Percentiles rank a stretch among this genome's conserved stretches.
phyloP scores from a whole-genome alignment of 352 stramenopile species.

The Phytophthora hybrid region DNA sequence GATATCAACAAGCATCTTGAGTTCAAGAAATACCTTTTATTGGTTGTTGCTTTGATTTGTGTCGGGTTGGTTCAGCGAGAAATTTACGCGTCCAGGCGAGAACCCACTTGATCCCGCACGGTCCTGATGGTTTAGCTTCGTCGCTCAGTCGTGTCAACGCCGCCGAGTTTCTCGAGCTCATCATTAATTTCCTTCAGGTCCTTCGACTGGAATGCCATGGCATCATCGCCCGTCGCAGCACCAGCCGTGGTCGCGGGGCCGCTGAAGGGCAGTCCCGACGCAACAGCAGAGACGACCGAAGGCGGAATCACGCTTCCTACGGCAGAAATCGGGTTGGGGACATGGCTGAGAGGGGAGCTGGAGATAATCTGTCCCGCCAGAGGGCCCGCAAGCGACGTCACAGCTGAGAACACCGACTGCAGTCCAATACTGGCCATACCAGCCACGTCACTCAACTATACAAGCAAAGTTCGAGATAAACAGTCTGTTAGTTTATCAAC shows the following conservation, averaged over 20 bases:
- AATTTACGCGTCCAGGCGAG: neutral
- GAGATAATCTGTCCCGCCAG: constrained; percentile 71
- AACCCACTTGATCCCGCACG: neutral
- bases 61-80: neutral
- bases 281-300: constrained; percentile 55
- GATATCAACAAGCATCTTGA: neutral
- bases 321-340: constrained; percentile 84
- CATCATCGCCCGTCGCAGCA: constrained; percentile 28
- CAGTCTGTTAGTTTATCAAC: neutral
- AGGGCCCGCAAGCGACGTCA: constrained; percentile 81
- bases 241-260: constrained; percentile 12
- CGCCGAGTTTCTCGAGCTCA: constrained; percentile 77
- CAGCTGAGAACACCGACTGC: constrained; percentile 80
- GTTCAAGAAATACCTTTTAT: constrained; percentile 19
- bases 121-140: constrained; percentile 30
- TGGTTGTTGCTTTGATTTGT: constrained; percentile 24
- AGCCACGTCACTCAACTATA: constrained; percentile 72
- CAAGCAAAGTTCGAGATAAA: neutral
- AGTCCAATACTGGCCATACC: constrained; percentile 84
- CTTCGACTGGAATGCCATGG: constrained; percentile 59
- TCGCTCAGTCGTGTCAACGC: constrained; percentile 32
- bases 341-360: constrained; percentile 66
- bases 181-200: constrained; percentile 74
- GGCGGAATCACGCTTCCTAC: constrained; percentile 60
- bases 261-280: constrained; percentile 51